phyloP scores from a whole-genome alignment of 495 filamentous ascomycete species.

The Xylaria longipes region DNA sequence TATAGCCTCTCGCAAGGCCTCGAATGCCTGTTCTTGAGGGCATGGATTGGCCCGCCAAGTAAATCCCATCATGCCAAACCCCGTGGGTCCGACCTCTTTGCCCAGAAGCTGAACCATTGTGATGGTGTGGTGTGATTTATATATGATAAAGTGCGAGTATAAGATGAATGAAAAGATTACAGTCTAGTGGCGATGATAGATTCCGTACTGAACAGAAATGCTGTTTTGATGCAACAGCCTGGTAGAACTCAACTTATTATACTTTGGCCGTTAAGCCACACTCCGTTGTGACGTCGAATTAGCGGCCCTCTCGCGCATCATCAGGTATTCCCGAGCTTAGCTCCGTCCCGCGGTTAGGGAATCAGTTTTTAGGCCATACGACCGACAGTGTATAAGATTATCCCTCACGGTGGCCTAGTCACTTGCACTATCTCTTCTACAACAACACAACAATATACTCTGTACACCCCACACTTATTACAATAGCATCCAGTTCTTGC shows the following conservation, averaged over 20 bases:
- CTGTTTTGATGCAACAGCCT: slow-evolving; percentile 5
- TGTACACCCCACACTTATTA: too few relatives aligned
- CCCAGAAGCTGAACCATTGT: slow-evolving; percentile 57
- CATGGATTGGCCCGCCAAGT: slow-evolving; percentile 72
- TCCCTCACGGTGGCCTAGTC: too few relatives aligned
- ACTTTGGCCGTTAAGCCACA: not conserved
- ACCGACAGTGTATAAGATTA: too few relatives aligned
- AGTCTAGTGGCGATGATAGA: not conserved
- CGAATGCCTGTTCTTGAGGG: slow-evolving; percentile 67
- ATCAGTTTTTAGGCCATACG: too few relatives aligned
- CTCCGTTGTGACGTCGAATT: not conserved
- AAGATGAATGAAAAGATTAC: not conserved
- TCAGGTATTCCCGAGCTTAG: slow-evolving; percentile 9
- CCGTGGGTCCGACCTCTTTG: slow-evolving; percentile 60
- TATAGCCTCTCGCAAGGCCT: slow-evolving; percentile 70
- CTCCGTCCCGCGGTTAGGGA: not conserved
- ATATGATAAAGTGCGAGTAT: not conserved
- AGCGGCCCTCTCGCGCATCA: not conserved
- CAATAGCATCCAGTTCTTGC: not conserved
- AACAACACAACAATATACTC: too few relatives aligned
- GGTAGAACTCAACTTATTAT: slow-evolving; percentile 7
- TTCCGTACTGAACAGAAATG: not conserved
- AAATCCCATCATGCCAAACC: slow-evolving; percentile 70
- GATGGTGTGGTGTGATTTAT: not conserved
- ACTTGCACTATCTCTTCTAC: too few relatives aligned